Conservation (phyloP, 2,329 filamentous ascomycete genomes). For the Boeremia exigua region DNA sequence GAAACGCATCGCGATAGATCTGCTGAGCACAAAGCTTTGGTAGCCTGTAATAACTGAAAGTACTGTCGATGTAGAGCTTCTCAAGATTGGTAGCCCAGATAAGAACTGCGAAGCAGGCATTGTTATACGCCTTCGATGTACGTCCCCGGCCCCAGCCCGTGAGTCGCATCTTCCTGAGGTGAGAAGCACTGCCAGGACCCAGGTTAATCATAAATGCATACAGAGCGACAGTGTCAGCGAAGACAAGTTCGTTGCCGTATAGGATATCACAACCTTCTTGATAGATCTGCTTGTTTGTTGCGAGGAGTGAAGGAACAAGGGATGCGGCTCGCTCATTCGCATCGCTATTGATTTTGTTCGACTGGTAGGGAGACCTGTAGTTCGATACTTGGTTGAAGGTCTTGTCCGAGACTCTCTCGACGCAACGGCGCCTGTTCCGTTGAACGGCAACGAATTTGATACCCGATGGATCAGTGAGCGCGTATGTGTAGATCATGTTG, state of each 20-base stretch:
- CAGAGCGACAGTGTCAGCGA: conserved; percentile 36
- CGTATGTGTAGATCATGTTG: conserved; percentile 42
- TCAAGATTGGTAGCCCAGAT: conserved; percentile 37
- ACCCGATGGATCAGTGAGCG: conserved; percentile 34
- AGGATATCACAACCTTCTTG: conserved; percentile 34
- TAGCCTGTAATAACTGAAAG: conserved; percentile 1
- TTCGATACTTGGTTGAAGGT: not conserved
- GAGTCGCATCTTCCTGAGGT: conserved; percentile 36
- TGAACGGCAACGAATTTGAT: conserved; percentile 34
- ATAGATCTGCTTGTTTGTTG: conserved; percentile 38
- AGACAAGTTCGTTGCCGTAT: conserved; percentile 39
- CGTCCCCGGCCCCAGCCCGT: conserved; percentile 31
- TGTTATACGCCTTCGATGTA: conserved; percentile 41
- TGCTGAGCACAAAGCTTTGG: conserved; percentile 29
- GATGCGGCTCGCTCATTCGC: conserved; percentile 8
- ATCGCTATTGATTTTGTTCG: conserved; percentile 13
- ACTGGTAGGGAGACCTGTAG: not conserved
- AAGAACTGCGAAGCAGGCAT: conserved; percentile 42
- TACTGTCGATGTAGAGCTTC: conserved; percentile 31
- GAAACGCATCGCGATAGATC: conserved; percentile 46
- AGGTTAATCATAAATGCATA: conserved; percentile 44
- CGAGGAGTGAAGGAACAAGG: conserved; percentile 36
- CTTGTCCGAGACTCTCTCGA: conserved; percentile 26
- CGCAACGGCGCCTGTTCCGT: conserved; percentile 38
- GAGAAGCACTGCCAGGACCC: conserved; percentile 28